Conservation (phyloP, 768 basidiomycete species). For the Rhodotorula kratochvilovae region DNA sequence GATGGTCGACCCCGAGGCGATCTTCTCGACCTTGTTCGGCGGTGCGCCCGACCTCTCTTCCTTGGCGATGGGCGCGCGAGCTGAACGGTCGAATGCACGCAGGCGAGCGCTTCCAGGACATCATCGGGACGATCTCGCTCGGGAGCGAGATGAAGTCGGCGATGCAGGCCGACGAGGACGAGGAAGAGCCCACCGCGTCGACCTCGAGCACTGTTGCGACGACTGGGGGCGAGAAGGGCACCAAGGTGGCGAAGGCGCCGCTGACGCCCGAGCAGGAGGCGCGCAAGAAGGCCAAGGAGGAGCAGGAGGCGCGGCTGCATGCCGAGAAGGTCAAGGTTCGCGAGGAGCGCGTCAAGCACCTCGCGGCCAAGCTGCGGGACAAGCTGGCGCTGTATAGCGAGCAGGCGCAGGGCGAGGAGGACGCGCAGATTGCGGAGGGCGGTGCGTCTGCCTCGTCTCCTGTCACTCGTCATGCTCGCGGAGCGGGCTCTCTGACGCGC, state of each 20-base stretch:
- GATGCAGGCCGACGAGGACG: constrained; percentile 66
- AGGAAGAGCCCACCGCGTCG: background rate
- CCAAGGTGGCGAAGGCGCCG: constrained; percentile 12
- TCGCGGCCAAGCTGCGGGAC: constrained; percentile 70
- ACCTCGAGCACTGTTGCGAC: background rate
- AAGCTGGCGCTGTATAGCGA: constrained; percentile 85
- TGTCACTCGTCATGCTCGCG: background rate
- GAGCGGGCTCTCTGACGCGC: no score
- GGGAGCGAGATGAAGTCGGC: constrained; percentile 90
- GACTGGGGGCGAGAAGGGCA: background rate
- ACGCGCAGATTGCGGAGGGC: constrained; percentile 63
- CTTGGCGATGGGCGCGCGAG: background rate
- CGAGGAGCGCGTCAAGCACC: constrained; percentile 66
- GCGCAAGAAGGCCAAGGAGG: constrained; percentile 47
- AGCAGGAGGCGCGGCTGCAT: constrained; percentile 48
- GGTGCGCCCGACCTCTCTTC: constrained; percentile 51
- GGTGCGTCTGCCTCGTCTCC: constrained; percentile 53
- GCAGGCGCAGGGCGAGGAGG: constrained; percentile 54
- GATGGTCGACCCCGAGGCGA: constrained; percentile 68
- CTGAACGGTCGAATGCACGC: background rate
- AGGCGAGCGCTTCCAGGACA: constrained; percentile 53
- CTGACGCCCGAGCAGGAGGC: constrained; percentile 62
- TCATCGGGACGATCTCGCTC: constrained; percentile 82
- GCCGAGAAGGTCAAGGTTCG: constrained; percentile 72
- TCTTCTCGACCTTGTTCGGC: constrained; percentile 70